phyloP scores from a whole-genome alignment of 1,139 yeast genomes.

The Suhomyces coccinellae region DNA sequence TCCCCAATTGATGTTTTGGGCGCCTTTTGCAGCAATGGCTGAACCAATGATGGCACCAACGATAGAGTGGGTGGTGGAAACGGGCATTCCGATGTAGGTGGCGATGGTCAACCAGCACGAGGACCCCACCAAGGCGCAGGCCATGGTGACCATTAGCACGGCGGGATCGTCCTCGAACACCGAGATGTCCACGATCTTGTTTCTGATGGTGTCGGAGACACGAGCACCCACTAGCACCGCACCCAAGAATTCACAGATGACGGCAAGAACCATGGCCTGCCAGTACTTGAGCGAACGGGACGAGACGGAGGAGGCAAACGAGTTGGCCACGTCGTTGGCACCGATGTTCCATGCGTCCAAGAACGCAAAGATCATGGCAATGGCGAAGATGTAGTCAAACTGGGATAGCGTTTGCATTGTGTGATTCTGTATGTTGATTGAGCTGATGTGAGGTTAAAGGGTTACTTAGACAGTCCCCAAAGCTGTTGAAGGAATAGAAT shows the following conservation, averaged over 20 bases:
- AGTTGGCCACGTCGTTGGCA: constrained; percentile 82
- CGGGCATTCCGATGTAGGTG: constrained; percentile 70
- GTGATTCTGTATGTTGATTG: neutral
- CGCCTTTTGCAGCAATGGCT: constrained; percentile 70
- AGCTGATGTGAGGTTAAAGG: neutral
- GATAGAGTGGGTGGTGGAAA: constrained; percentile 76
- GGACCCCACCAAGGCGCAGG: constrained; percentile 76
- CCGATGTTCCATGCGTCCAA: constrained; percentile 84
- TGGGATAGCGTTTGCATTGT: constrained; percentile 44
- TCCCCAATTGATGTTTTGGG: constrained; percentile 64
- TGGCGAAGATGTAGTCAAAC: constrained; percentile 66
- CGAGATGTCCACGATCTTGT: constrained; percentile 55
- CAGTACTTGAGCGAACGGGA: constrained; percentile 68
- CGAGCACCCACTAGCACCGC: constrained; percentile 73
- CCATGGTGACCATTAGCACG: constrained; percentile 71
- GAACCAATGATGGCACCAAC: constrained; percentile 79
- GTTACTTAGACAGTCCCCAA: no score
- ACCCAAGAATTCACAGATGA: constrained; percentile 68
- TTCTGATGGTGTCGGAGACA: constrained; percentile 68
- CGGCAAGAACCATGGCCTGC: constrained; percentile 75
- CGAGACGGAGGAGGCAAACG: constrained; percentile 68
- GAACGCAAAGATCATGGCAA: constrained; percentile 70
- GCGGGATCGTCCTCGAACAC: constrained; percentile 59
- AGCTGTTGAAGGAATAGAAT: neutral
- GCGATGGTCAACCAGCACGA: constrained; percentile 71